Base-by-base conservation (phyloP, 768 basidiomycete genomes). In the Lactarius sanguifluus region DNA sequence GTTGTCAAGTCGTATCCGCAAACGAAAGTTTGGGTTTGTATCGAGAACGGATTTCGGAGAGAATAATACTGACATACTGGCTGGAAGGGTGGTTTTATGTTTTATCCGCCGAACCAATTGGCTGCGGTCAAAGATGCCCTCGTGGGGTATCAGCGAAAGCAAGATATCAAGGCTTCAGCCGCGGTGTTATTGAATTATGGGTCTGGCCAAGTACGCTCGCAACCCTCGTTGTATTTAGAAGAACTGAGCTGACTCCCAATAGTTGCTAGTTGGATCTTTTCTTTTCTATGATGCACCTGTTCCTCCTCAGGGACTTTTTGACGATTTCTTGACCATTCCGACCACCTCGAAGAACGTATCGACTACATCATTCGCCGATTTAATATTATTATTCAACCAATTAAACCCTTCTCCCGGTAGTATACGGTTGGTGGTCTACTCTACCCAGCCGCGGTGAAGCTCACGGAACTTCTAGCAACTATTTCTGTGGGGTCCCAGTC, bases 1-100 rank as follows among this genome's bases (percentile, higher is more conserved):
- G 56, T 45, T 23, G 10, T 62, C 23, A 80, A 79, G 65, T 50
- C 47, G 23, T 25, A 12, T 50, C 47, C 23, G 10, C 47, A 50
- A 25, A 25, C 10, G 23, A 50, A 77, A 81, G 0, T 80, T 77
- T 72, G 50, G 38, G 64, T 64, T 5, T 50, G 23, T 50, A 25
- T 50, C 12, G 47, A 25, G 47, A 23, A 1, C 47, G 5, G 3
- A 25, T 25, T 23, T 25, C 23, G 23, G 23, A 23, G n/a, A 13
- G 12, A 41, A 47, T 40, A 1, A n/a, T 25, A 16, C 12, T 62
- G 13, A 56, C 20, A 16, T 28, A n/a, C 3, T 8, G n/a, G 7
- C 12, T 38, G 5, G 12, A 3, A 64, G 64, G 64, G 36, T n/a
- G 57, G 64, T 2, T 0, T 59, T 32, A 12, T 30, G 20, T 0